phyloP scores from a whole-genome alignment of 140 eudicot species.

The Ambrosia hybrid region DNA sequence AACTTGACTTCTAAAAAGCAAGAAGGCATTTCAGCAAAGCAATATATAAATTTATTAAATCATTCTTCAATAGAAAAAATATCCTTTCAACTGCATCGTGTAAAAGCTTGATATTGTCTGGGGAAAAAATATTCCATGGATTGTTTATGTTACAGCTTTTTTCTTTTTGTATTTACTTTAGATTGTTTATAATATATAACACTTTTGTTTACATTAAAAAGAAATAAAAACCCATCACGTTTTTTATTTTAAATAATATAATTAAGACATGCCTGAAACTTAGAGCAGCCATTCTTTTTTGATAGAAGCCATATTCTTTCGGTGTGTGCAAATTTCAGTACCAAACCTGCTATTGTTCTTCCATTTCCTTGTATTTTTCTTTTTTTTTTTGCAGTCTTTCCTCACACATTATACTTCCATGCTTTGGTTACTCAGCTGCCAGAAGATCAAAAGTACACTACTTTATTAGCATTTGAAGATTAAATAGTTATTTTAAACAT shows the following conservation, averaged over 20 bases:
- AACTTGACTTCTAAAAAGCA: not conserved
- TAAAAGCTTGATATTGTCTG: not conserved
- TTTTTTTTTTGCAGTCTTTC: not conserved
- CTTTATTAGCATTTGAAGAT: not conserved
- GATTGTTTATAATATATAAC: not conserved
- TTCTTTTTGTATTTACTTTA: not conserved
- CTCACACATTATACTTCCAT: no score
- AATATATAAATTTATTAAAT: not conserved
- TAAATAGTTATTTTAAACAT: not conserved
- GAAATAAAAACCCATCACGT: not conserved
- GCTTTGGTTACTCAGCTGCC: not conserved
- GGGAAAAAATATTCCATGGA: not conserved
- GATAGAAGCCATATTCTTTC: not conserved
- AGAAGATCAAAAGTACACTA: not conserved
- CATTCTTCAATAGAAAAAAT: not conserved
- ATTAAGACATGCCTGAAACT: constrained; percentile 5
- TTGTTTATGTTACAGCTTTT: constrained; percentile 6
- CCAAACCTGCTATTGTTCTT: constrained; percentile 10
- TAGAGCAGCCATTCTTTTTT: not conserved
- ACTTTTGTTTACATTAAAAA: not conserved
- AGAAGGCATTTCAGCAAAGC: not conserved
- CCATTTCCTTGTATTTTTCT: not conserved
- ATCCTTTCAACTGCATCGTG: not conserved
- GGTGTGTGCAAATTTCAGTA: not conserved
- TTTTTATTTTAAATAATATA: not conserved